These are phyloP conservation scores for Tricholoma matsutake DNA, from an alignment of 768 basidiomycete species.

Conservation along the genomic window DNA sequence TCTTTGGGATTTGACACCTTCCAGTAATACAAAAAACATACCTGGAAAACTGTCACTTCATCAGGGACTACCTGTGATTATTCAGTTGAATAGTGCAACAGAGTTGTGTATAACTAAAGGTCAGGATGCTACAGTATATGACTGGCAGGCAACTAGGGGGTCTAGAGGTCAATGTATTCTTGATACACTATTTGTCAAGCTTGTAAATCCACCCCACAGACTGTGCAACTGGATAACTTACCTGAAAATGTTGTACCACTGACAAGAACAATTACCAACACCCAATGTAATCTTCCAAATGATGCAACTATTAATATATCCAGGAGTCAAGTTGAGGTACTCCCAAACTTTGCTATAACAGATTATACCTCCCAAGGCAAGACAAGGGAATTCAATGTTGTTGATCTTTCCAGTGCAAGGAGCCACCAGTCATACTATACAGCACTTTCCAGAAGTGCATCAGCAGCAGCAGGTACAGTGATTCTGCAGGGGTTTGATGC, in stretches of 20 bases:
- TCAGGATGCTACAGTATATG: slow-evolving; percentile 16
- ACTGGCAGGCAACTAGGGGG: slow-evolving; percentile 8
- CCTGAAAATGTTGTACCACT: no score
- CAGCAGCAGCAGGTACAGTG: slow-evolving; percentile 25
- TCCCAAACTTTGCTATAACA: slow-evolving; percentile 24
- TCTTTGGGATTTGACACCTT: slow-evolving; percentile 23
- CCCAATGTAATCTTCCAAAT: no score
- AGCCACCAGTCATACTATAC: slow-evolving; percentile 25
- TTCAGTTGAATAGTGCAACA: no score
- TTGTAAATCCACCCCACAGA: slow-evolving; percentile 21
- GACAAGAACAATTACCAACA: no score
- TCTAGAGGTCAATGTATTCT: slow-evolving; percentile 14
- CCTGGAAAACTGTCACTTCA: no score
- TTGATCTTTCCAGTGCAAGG: slow-evolving; percentile 21
- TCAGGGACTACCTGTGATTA: no score
- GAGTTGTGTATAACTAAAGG: no score
- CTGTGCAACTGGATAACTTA: slow-evolving; percentile 20
- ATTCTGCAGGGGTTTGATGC: slow-evolving; percentile 18
- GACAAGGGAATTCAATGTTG: slow-evolving; percentile 24
- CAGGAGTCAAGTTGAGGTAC: no score
- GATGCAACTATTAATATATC: no score
- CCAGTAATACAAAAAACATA: slow-evolving; percentile 1
- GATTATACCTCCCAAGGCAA: slow-evolving; percentile 28
- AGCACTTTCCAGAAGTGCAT: slow-evolving; percentile 24
- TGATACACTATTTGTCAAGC: slow-evolving; percentile 27